phyloP scores from a whole-genome alignment of 805 yeast genomes.

The Metschnikowia anglica region DNA sequence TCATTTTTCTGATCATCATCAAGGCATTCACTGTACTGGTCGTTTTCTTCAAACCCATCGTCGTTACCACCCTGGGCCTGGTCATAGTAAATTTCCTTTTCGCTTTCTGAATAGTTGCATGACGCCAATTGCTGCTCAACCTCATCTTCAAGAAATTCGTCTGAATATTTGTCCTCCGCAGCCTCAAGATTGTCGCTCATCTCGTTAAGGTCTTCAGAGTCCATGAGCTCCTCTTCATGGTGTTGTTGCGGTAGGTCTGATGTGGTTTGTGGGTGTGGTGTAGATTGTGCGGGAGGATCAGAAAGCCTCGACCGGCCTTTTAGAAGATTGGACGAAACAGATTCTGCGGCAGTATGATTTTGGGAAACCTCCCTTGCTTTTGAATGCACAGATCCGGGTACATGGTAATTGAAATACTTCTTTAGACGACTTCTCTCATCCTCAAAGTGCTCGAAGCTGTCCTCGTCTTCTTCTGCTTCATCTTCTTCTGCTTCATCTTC shows the following conservation, averaged over 20 bases:
- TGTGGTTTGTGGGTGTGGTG: neutral
- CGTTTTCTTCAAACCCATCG: neutral
- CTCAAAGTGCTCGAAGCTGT: constrained; percentile 1
- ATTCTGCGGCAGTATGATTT: neutral
- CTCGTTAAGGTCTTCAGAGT: constrained; percentile 7
- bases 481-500: neutral
- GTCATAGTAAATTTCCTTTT: constrained; percentile 4
- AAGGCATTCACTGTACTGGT: neutral
- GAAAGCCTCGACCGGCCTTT: constrained; percentile 8
- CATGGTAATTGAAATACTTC: neutral
- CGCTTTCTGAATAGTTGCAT: constrained; percentile 3
- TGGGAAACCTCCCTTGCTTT: too few relatives aligned
- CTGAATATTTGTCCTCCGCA: constrained; percentile 5
- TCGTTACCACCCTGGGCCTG: constrained; percentile 1
- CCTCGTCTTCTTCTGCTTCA: constrained; percentile 8
- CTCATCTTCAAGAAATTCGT: constrained; percentile 7
- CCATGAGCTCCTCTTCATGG: constrained; percentile 1
- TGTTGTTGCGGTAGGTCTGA: neutral
- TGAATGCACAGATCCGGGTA: neutral
- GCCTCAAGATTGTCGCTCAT: constrained; percentile 9
- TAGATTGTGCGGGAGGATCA: neutral
- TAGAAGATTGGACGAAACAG: neutral
- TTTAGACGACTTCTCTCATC: constrained; percentile 2
- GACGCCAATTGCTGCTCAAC: constrained; percentile 6
- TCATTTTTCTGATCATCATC: neutral